Base-by-base conservation (phyloP, 2,329 filamentous ascomycete genomes). In the Trichoderma sp. region DNA sequence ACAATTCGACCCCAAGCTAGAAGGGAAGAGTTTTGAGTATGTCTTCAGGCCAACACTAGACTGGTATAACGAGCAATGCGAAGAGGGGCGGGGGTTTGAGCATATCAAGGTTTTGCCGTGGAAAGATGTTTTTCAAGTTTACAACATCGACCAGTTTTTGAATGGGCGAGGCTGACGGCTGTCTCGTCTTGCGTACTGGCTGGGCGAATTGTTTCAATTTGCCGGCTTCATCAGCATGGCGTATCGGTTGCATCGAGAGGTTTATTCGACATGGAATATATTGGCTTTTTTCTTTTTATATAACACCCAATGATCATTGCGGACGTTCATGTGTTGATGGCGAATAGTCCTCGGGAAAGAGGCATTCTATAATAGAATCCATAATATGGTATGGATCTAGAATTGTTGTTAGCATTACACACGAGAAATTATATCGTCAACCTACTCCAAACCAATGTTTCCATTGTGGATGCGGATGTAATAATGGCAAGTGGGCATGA, bases 31-130 rank as follows among this genome's bases (percentile, higher is more conserved):
- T 39, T 69, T 70, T 5, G 61, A 73, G 29, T 86, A 81, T 71
- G 72, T 72, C 17, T 87, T 83, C 70, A 73, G 73, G 50, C 80
- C 83, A 9, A 88, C 86, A 2, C 68, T 77, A 68, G 75, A 82
- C 5, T 88, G 86, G 86, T 88, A 88, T 70, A 71, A 71, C 4
- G 76, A 81, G 42, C 83, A 85, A 70, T 71, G 77, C 27, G 73
- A 73, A 1, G 83, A 84, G 71, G 84, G 83, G 2, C 79, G 84
- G 22, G 81, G 80, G 1, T 85, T 79, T 65, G 81, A 82, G 61
- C 84, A 87, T 69, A 76, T 88, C 4, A 72, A 75, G 5, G 80
- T 88, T 5, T 76, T 75, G 35, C 67, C 74, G 2, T 87, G 82
- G 80, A 76, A 82, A 35, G 71, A 54, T 65, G 7, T 76, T 86